Conservation (phyloP, 2,329 filamentous ascomycete genomes). For the Botryotinia calthae region DNA sequence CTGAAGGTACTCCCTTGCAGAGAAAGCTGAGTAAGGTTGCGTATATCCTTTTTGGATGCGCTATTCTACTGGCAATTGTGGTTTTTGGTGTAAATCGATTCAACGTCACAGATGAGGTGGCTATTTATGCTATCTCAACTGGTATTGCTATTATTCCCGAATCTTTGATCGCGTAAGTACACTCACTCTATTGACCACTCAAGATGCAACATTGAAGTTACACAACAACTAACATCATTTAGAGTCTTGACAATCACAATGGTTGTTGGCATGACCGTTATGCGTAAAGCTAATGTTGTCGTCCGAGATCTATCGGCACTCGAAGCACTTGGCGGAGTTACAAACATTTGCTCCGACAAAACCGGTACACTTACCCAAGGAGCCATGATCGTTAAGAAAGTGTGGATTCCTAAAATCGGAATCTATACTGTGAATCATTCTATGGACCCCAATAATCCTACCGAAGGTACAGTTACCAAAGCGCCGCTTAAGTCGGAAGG, state of each 20-base stretch:
- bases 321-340: constrained; percentile 56
- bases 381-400: constrained; percentile 59
- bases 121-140: constrained; percentile 37
- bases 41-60: constrained; percentile 61
- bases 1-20: constrained; percentile 63
- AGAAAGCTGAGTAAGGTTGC: constrained; percentile 64
- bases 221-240: constrained; percentile 39
- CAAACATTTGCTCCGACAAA: constrained; percentile 75
- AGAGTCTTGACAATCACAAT: constrained; percentile 66
- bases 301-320: constrained; percentile 56
- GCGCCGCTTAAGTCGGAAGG: constrained; percentile 28
- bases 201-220: constrained; percentile 15
- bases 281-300: constrained; percentile 56
- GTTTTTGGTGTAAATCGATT: constrained; percentile 46
- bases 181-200: neutral
- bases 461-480: constrained; percentile 46
- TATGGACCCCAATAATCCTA: constrained; percentile 54
- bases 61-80: constrained; percentile 42
- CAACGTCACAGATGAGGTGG: constrained; percentile 32
- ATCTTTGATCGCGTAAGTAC: constrained; percentile 46
- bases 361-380: constrained; percentile 64
- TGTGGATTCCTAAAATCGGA: constrained; percentile 53
- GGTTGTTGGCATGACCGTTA: constrained; percentile 58
- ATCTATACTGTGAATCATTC: constrained; percentile 52
- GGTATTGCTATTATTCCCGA: constrained; percentile 60